Evolutionary conservation across 139 green algal genomes (phyloP).

Genomic region (Micractinium conductrix): DNA sequence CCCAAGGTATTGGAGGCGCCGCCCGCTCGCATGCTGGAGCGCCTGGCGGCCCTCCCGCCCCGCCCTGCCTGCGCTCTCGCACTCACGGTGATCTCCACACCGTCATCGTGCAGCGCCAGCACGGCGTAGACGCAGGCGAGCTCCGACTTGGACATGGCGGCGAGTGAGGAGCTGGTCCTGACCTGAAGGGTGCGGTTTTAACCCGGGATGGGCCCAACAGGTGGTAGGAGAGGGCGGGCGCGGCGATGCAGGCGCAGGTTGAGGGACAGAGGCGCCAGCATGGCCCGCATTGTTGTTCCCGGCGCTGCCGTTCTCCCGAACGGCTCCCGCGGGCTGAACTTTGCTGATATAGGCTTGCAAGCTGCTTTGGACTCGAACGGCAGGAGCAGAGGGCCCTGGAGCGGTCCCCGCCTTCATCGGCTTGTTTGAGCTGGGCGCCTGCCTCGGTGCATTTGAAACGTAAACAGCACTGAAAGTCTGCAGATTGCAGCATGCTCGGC

Average conservation of each 20-base stretch:
- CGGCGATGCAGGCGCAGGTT: not conserved
- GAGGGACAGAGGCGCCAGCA: not conserved
- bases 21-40: not conserved
- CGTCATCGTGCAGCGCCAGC: conserved; percentile 97
- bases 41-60: not conserved
- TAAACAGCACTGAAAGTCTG: too few relatives aligned
- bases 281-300: too few relatives aligned
- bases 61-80: not conserved
- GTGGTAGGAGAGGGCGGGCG: not conserved
- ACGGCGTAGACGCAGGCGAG: conserved; percentile 96
- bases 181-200: conserved; percentile 30
- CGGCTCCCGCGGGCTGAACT: too few relatives aligned
- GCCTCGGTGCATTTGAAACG: too few relatives aligned
- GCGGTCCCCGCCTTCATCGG: too few relatives aligned
- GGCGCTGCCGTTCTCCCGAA: too few relatives aligned
- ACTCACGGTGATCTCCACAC: conserved; percentile 88
- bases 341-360: too few relatives aligned
- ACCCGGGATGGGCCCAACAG: not conserved
- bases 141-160: conserved; percentile 79
- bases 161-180: not conserved
- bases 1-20: not conserved
- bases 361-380: too few relatives aligned
- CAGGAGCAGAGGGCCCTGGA: too few relatives aligned
- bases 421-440: too few relatives aligned
- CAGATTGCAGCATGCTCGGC: too few relatives aligned